Conservation (phyloP, 2,329 filamentous ascomycete species). For the Aspergillus oerlinghausenensis region DNA sequence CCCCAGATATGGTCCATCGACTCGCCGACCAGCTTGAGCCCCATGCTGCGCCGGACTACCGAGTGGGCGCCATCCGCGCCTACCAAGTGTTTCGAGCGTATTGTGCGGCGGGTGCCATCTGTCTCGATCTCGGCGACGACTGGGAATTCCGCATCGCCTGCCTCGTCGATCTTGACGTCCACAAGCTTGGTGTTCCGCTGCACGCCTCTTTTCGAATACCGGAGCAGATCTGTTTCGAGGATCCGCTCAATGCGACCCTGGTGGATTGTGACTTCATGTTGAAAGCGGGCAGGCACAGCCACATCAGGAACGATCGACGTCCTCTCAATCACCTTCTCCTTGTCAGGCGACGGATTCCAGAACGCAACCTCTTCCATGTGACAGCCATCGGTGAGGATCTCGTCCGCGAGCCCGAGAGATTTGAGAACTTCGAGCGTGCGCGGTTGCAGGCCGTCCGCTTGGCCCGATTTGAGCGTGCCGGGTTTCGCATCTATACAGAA, state of each 20-base stretch:
- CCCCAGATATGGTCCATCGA: constrained; percentile 70
- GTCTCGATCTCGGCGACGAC: constrained; percentile 32
- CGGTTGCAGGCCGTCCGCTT: constrained; percentile 42
- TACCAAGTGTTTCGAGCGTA: constrained; percentile 66
- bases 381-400: constrained; percentile 37
- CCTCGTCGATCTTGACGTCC: constrained; percentile 55
- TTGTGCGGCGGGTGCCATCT: constrained; percentile 25
- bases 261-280: constrained; percentile 66
- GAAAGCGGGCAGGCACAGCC: constrained; percentile 66
- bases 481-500: constrained; percentile 43
- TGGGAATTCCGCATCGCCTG: constrained; percentile 38
- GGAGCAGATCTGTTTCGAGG: constrained; percentile 61
- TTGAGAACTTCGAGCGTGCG: constrained; percentile 42
- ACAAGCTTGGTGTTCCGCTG: constrained; percentile 63
- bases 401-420: constrained; percentile 37
- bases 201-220: constrained; percentile 54
- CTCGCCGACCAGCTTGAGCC: constrained; percentile 56
- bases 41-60: constrained; percentile 55
- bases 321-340: constrained; percentile 53
- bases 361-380: constrained; percentile 58
- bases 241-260: constrained; percentile 68
- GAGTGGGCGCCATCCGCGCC: constrained; percentile 68
- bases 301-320: constrained; percentile 51
- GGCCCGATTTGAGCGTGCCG: constrained; percentile 35
- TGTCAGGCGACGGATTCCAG: constrained; percentile 58